phyloP scores from a whole-genome alignment of 306 rosid species.

The Rosa chinensis region DNA sequence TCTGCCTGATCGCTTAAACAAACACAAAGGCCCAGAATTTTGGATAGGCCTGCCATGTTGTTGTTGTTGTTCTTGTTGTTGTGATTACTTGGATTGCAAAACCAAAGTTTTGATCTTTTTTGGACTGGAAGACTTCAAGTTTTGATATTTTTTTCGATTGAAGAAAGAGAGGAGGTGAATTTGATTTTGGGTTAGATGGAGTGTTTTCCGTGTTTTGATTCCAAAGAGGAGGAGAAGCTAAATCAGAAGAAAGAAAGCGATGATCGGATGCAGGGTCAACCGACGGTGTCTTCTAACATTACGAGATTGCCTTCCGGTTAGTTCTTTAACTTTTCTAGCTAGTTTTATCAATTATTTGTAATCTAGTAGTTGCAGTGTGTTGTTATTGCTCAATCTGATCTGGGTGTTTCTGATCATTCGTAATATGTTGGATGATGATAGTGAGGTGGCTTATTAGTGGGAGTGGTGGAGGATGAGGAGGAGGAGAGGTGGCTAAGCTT shows the following conservation, averaged over 20 bases:
- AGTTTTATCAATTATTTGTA: background rate
- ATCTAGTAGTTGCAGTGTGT: background rate
- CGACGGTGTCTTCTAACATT: conserved; percentile 42
- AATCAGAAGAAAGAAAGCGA: conserved; percentile 57
- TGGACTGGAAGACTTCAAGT: background rate
- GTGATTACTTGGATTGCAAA: conserved; percentile 33
- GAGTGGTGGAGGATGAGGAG: too few species aligned
- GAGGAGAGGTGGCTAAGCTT: too few species aligned
- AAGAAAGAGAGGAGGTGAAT: background rate
- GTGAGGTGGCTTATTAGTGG: too few species aligned
- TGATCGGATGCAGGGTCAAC: conserved; percentile 50
- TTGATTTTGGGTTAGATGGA: conserved; percentile 57
- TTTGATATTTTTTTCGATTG: background rate
- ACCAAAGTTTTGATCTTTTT: conserved; percentile 21
- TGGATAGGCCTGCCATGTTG: conserved; percentile 29
- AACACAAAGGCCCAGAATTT: conserved; percentile 15
- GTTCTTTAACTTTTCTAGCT: conserved; percentile 17
- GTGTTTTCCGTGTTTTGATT: conserved; percentile 92
- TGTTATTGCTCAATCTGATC: conserved; percentile 52
- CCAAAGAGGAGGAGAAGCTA: conserved; percentile 83
- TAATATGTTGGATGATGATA: background rate
- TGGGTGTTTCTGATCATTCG: conserved; percentile 33
- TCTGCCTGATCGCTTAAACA: conserved; percentile 25
- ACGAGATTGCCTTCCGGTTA: conserved; percentile 77
- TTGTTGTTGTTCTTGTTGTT: background rate